phyloP scores from a whole-genome alignment of 2,329 filamentous ascomycete species.

The Thelonectria blattea region DNA sequence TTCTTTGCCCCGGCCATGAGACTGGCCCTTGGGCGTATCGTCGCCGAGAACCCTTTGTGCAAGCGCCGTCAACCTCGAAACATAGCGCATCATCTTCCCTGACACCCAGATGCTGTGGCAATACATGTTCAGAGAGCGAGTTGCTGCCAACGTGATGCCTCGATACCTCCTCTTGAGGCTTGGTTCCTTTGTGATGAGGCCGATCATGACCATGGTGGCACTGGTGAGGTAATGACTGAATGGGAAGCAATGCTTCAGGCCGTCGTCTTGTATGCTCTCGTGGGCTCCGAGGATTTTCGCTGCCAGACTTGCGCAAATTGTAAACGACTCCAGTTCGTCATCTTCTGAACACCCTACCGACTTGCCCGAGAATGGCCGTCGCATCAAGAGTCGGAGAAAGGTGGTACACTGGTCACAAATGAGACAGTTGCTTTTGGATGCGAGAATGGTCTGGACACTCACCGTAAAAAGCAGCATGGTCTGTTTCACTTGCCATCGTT shows the following conservation, averaged over 20 bases:
- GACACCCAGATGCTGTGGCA: constrained; percentile 29
- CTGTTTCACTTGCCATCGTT: constrained; percentile 26
- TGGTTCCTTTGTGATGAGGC: constrained; percentile 21
- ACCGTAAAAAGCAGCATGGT: constrained; percentile 19
- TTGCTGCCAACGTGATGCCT: constrained; percentile 11
- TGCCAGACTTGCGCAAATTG: constrained; percentile 23
- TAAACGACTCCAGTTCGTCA: constrained; percentile 24
- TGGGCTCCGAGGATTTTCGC: constrained; percentile 22
- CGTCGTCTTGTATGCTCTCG: constrained; percentile 22
- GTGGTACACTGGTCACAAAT: constrained; percentile 21
- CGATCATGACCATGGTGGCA: constrained; percentile 28
- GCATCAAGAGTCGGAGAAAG: constrained; percentile 27
- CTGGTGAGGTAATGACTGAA: constrained; percentile 30
- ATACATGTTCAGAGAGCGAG: constrained; percentile 23
- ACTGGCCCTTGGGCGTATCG: not conserved
- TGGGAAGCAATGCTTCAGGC: constrained; percentile 26
- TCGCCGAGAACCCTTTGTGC: constrained; percentile 11
- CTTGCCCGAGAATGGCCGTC: constrained; percentile 12
- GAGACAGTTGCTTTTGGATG: not conserved
- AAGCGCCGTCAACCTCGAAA: constrained; percentile 19
- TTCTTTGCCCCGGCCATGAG: not conserved
- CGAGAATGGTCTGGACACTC: not conserved
- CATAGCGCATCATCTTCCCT: constrained; percentile 29
- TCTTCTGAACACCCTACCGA: constrained; percentile 7
- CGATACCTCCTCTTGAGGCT: constrained; percentile 23